phyloP scores from a whole-genome alignment of 2,329 filamentous ascomycete species.

The Scytalidium lignicola region DNA sequence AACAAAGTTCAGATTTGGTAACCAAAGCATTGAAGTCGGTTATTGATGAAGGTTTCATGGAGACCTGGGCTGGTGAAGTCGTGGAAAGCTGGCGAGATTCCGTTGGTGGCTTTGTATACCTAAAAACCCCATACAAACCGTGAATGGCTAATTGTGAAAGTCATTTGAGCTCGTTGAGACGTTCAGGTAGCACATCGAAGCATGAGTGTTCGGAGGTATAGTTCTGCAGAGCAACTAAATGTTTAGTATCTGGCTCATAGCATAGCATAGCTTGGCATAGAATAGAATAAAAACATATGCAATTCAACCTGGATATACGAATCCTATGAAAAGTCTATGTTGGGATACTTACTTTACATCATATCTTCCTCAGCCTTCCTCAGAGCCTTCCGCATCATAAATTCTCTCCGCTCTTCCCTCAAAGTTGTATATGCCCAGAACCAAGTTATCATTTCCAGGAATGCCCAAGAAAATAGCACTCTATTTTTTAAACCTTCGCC shows the following conservation, averaged over 20 bases:
- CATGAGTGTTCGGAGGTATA: background rate
- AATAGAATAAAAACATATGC: background rate
- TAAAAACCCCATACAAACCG: conserved; percentile 7
- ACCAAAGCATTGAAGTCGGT: conserved; percentile 14
- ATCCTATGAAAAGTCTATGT: background rate
- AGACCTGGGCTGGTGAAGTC: conserved; percentile 27
- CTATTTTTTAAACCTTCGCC: conserved; percentile 74
- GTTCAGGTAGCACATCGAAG: background rate
- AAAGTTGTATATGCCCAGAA: conserved; percentile 78
- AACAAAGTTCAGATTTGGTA: conserved; percentile 2
- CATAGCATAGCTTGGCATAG: no score
- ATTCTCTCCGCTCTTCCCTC: conserved; percentile 53
- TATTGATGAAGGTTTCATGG: conserved; percentile 24
- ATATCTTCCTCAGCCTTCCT: conserved; percentile 31
- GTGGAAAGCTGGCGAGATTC: conserved; percentile 28
- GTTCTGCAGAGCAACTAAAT: background rate
- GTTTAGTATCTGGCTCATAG: background rate
- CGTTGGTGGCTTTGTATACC: conserved; percentile 22
- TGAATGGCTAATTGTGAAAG: background rate
- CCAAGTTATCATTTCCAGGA: conserved; percentile 79
- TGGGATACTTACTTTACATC: conserved; percentile 12
- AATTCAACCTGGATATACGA: background rate
- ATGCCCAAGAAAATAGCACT: conserved; percentile 77
- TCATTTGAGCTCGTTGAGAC: background rate
- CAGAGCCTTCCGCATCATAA: conserved; percentile 24